Conservation (phyloP, 2,329 filamentous ascomycete genomes). For the Neonectria punicea region DNA sequence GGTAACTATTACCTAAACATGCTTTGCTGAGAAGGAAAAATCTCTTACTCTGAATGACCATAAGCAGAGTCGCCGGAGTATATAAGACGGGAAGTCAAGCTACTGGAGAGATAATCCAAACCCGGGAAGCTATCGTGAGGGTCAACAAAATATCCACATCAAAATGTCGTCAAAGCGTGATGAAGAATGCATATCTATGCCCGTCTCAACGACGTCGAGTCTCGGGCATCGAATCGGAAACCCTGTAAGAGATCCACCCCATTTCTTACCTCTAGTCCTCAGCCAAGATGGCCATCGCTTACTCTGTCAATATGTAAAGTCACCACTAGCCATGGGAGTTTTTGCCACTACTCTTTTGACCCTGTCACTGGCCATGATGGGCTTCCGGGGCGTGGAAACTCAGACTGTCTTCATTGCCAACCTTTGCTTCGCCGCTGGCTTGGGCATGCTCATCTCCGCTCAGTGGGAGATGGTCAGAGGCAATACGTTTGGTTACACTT, state of each 20-base stretch:
- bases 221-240: constrained; percentile 13
- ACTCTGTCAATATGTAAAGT: constrained; percentile 6
- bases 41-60: neutral
- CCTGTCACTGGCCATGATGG: constrained; percentile 64
- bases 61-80: neutral
- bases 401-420: constrained; percentile 64
- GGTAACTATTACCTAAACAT: constrained; percentile 18
- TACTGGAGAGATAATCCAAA: neutral
- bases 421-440: constrained; percentile 61
- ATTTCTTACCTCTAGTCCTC: neutral
- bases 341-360: constrained; percentile 66
- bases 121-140: neutral
- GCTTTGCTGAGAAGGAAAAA: neutral
- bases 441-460: constrained; percentile 64
- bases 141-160: neutral
- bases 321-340: constrained; percentile 15
- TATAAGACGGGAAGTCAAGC: constrained; percentile 5
- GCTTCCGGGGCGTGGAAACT: constrained; percentile 61
- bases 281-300: neutral
- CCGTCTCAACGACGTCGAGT: constrained; percentile 3
- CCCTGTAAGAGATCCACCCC: constrained; percentile 4
- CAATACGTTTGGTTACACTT: constrained; percentile 64
- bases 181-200: constrained; percentile 3
- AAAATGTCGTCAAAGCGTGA: constrained; percentile 9
- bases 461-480: constrained; percentile 66